Evolutionary conservation across 2,329 filamentous ascomycete species (phyloP).

Genomic region (Scytalidium sp.): DNA sequence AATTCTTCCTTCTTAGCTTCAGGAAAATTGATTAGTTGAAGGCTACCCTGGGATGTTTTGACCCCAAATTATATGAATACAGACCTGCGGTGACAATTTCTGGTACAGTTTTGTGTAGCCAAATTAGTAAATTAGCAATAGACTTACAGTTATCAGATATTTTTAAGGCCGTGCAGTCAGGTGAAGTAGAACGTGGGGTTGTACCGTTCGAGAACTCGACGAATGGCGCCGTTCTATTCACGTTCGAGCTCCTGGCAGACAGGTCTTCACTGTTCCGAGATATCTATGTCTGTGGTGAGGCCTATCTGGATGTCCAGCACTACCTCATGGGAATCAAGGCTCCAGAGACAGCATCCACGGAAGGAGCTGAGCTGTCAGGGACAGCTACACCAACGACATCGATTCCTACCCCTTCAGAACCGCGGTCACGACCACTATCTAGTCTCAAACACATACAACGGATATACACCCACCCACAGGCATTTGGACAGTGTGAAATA

Average conservation of each 20-base stretch:
- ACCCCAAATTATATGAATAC: conserved; percentile 32
- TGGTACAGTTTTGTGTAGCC: conserved; percentile 21
- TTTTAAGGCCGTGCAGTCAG: conserved; percentile 73
- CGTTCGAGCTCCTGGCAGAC: conserved; percentile 85
- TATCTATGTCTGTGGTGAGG: conserved; percentile 76
- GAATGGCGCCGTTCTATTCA: conserved; percentile 88
- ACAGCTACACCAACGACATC: conserved; percentile 47
- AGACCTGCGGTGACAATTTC: conserved; percentile 42
- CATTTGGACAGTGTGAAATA: conserved; percentile 82
- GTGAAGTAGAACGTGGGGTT: conserved; percentile 66
- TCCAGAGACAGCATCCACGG: conserved; percentile 5
- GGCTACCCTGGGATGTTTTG: conserved; percentile 52
- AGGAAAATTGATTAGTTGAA: conserved; percentile 22
- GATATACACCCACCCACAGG: conserved; percentile 92
- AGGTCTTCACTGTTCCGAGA: conserved; percentile 60
- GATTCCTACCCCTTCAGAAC: conserved; percentile 41
- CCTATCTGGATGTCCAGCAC: conserved; percentile 85
- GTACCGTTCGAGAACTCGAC: conserved; percentile 96
- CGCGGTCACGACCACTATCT: conserved; percentile 44
- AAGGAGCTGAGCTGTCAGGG: conserved; percentile 35
- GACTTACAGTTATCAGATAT: conserved; percentile 53
- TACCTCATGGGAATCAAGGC: conserved; percentile 65
- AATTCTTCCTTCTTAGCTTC: background rate
- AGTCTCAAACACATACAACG: conserved; percentile 63
- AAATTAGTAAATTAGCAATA: conserved; percentile 4